phyloP scores from a whole-genome alignment of 345 rosid genomes.

The Boechera stricta region DNA sequence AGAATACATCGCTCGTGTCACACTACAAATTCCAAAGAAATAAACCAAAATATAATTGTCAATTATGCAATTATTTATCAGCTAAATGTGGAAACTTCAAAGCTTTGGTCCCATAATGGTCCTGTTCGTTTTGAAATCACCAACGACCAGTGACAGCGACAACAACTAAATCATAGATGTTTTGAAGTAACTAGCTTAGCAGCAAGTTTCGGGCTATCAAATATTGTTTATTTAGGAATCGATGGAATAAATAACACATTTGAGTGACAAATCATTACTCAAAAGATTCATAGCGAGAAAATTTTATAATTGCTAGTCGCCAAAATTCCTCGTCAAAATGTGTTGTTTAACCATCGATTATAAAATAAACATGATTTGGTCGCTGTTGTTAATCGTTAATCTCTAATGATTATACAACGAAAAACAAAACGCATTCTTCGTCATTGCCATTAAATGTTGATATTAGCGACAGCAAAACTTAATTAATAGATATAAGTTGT shows the following conservation, averaged over 20 bases:
- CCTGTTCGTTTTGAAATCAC: neutral
- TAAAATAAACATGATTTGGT: neutral
- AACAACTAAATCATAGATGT: neutral
- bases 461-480: too few relatives aligned
- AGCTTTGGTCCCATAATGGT: neutral
- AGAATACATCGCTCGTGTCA: constrained; percentile 74
- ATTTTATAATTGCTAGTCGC: neutral
- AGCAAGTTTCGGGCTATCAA: neutral
- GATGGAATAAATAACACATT: neutral
- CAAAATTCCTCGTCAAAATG: neutral
- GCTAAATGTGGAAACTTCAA: neutral
- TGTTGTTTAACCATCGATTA: neutral
- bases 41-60: neutral
- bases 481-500: neutral
- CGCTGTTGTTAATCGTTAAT: neutral
- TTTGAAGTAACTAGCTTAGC: neutral
- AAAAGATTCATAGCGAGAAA: neutral
- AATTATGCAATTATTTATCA: neutral
- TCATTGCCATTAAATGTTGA: too few relatives aligned
- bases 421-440: neutral
- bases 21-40: constrained; percentile 51
- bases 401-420: neutral
- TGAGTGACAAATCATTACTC: neutral
- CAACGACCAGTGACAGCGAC: neutral
- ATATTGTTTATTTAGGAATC: neutral